Conservation (phyloP, 192 early-diverging fungal species). For the Umbelopsis isabellina region DNA sequence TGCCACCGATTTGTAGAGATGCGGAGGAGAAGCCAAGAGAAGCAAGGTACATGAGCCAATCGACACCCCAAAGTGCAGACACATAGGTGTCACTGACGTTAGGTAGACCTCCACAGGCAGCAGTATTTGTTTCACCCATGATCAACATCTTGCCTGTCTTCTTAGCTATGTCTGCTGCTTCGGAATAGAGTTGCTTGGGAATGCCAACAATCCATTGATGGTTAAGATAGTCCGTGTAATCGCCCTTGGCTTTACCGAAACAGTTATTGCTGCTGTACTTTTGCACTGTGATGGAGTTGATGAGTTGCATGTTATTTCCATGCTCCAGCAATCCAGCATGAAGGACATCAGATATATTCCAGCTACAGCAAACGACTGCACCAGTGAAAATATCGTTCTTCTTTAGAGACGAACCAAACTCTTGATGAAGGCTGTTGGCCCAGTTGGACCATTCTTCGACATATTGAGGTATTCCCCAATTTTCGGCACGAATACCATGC, state of each 20-base stretch:
- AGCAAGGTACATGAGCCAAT: constrained; percentile 15
- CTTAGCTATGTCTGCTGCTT: not conserved
- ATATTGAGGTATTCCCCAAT: constrained; percentile 11
- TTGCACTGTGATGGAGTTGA: not conserved
- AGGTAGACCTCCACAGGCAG: constrained; percentile 8
- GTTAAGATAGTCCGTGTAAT: constrained; percentile 14
- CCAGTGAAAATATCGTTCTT: constrained; percentile 13
- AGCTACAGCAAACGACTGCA: constrained; percentile 7
- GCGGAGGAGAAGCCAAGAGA: constrained; percentile 5
- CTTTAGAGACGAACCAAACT: not conserved
- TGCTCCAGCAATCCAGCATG: not conserved
- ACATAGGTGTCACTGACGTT: constrained; percentile 12
- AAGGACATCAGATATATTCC: constrained; percentile 10
- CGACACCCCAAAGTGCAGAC: constrained; percentile 10
- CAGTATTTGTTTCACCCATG: constrained; percentile 21
- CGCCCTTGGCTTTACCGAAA: constrained; percentile 2
- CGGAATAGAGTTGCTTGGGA: constrained; percentile 1
- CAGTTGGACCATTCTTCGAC: constrained; percentile 15
- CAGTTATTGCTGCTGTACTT: constrained; percentile 16
- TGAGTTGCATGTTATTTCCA: not conserved
- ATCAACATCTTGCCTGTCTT: not conserved
- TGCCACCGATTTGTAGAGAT: constrained; percentile 14
- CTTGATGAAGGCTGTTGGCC: not conserved
- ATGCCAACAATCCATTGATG: constrained; percentile 3
- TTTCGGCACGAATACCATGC: constrained; percentile 1